Base-by-base conservation (phyloP, 176 grass and related monocot species). In the Eragrostis nindensis region DNA sequence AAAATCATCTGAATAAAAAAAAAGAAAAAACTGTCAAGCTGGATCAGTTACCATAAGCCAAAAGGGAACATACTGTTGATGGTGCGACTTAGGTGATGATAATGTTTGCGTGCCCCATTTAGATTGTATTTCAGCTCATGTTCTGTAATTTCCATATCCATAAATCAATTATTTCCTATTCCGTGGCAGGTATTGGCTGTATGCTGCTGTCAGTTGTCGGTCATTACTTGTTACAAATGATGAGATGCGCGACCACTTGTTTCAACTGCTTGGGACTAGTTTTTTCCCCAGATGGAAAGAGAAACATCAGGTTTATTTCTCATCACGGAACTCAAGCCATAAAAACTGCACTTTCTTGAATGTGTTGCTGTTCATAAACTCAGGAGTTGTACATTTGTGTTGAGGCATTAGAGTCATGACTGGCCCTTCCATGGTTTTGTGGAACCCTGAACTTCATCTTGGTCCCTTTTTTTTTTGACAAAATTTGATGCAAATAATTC, bases 261-360 rank as follows among this genome's bases (percentile, higher is more conserved):
- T 92, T 92, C 87, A 98, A 66, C 67, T 98, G 26, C 87, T 94
- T 40, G 95, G 95, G n/a, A 94, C 92, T 77, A 89, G 90, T 48
- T 94, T 97, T 74, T 97, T 97, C 11, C 92, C 95, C 13, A 91
- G 95, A 77, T 97, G 95, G 95, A 92, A 97, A 92, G 95, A 97
- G 48, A 97, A 97, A 79, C 95, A 97, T 74, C 95, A 94, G 95
- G 95, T 97, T 53, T 73, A 66, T 83, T 40, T 83, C 10, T 61
- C 27, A 55, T 70, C 0, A n/a, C n/a, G n/a, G n/a, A n/a, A n/a
- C n/a, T n/a, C n/a, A n/a, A n/a, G n/a, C n/a, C n/a, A n/a, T 39
- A 25, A 25, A 53, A 6, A 66, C 7, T 71, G 21, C 25, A 49
- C 47, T 44, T 29, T 38, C 11, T 73, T 48, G 12, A 79, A 66